Evolutionary conservation across 108 stramenopile genomes (phyloP).

Genomic region (Nitzschia sp.): DNA sequence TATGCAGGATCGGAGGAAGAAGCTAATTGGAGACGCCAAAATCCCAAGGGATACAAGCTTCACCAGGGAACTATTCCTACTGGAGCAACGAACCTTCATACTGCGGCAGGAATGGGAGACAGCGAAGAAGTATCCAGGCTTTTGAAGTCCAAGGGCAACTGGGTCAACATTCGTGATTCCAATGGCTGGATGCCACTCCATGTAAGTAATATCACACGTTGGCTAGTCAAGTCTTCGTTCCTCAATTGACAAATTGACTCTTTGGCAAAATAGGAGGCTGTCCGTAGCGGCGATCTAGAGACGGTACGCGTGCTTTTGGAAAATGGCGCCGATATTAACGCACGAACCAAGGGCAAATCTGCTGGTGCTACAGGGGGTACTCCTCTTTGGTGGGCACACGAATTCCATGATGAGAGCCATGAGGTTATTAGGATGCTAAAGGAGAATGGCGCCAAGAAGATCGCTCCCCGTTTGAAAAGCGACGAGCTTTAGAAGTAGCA

Average conservation of each 20-base stretch:
- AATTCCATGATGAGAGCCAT: constrained; percentile 30
- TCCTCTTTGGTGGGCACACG: constrained; percentile 27
- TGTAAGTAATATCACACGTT: no score
- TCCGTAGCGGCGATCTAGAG: constrained; percentile 38
- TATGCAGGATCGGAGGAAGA: constrained; percentile 31
- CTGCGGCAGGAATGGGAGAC: constrained; percentile 30
- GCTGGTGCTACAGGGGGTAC: constrained; percentile 24
- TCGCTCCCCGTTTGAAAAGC: constrained; percentile 44
- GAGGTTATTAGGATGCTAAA: constrained; percentile 37
- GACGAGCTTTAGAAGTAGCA: no score
- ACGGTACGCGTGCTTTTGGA: constrained; percentile 39
- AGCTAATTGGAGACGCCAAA: constrained; percentile 6
- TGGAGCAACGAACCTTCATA: constrained; percentile 63
- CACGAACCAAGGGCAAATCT: constrained; percentile 26
- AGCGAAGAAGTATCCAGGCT: constrained; percentile 19
- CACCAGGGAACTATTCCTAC: constrained; percentile 4
- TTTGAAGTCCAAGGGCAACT: constrained; percentile 26
- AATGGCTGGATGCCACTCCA: constrained; percentile 61
- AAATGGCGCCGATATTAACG: constrained; percentile 54
- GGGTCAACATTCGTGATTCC: constrained; percentile 40
- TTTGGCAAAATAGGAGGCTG: constrained; percentile 36
- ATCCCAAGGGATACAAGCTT: constrained; percentile 31
- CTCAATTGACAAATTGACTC: no score
- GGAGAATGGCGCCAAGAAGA: constrained; percentile 38
- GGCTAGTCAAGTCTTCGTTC: no score